phyloP scores from a whole-genome alignment of 108 stramenopile species.

The Hondaea fermentalgiana region DNA sequence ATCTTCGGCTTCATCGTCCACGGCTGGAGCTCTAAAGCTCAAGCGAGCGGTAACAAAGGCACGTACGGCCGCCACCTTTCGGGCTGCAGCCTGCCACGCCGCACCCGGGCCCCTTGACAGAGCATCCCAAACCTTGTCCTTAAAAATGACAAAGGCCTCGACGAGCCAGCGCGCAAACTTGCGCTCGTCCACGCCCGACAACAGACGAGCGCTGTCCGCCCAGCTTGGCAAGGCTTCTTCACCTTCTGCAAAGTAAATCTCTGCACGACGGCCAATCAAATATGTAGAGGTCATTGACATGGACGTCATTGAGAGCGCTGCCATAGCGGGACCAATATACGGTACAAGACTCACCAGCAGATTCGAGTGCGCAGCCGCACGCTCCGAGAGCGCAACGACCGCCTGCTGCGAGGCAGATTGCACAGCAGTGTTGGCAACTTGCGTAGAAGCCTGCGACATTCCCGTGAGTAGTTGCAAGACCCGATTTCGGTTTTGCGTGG shows the following conservation, averaged over 20 bases:
- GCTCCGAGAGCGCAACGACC: not conserved
- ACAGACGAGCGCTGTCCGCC: not conserved
- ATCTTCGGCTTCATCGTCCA: not conserved
- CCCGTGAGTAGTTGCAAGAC: not conserved
- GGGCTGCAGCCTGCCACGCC: not conserved
- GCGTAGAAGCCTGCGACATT: not conserved
- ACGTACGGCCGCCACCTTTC: not conserved
- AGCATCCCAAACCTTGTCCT: not conserved
- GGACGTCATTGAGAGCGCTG: not conserved
- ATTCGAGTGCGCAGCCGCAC: not conserved
- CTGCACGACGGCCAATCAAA: not conserved
- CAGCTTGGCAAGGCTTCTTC: not conserved
- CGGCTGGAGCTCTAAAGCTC: not conserved
- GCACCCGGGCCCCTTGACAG: not conserved
- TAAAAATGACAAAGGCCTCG: not conserved
- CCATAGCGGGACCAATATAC: not conserved
- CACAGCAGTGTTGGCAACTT: not conserved
- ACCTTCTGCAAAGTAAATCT: not conserved
- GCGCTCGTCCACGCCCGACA: constrained; percentile 2
- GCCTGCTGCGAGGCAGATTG: not conserved
- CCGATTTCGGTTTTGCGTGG: not conserved
- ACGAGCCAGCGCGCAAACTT: not conserved
- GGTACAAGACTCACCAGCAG: not conserved
- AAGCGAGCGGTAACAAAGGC: not conserved
- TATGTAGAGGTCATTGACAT: not conserved